Evolutionary conservation across 371 early-diverging fungal species (phyloP), one percentile per base, ranked within the genome.

Genomic region (Haplosporangium sp.): DNA sequence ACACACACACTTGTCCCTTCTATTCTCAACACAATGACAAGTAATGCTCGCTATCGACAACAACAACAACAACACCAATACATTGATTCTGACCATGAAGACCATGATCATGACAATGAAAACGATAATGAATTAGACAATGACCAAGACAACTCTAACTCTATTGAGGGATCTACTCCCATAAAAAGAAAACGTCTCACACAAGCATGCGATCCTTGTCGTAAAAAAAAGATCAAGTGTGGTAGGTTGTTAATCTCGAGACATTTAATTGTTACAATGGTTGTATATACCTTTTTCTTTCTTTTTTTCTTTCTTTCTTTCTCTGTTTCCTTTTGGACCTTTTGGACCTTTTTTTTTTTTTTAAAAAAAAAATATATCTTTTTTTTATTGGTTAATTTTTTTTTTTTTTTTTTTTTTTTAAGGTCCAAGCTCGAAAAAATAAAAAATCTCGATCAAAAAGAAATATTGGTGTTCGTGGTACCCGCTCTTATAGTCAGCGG

Each of bases 131-230:
- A 77, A 15, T 20, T 63, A 4, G 68, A 71, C 48, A 47, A 61
- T 57, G 61, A 66, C 40, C 19, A 68, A 8, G 72, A 77, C 45
- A 44, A 65, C 1, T 34, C 37, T 3, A 42, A 17, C 11, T 6
- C 65, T 52, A 45, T 62, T 11, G 56, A 53, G 13, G 67, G 67
- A 50, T 67, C 71, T 17, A 34, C 79, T 3, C 71, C 75, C 19
- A 61, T 73, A 45, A 93, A 92, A 71, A 86, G 93, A 50, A 89
- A 91, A 71, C 84, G 94, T 61, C 89, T 91, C 2, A 94, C 93
- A 1, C 93, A 94, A 83, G 96, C 96, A 9, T 95, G 96, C 72
- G 91, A 92, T 63, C 79, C 87, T 8, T 95, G 96, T 84, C 84
- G 91, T 68, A 92, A 92, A 81, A 92, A 92, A 71, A 95, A 95